Evolutionary conservation across 805 yeast species (phyloP), one percentile per base, ranked within the genome.

Genomic region (Pichia nanzhaoensis): DNA sequence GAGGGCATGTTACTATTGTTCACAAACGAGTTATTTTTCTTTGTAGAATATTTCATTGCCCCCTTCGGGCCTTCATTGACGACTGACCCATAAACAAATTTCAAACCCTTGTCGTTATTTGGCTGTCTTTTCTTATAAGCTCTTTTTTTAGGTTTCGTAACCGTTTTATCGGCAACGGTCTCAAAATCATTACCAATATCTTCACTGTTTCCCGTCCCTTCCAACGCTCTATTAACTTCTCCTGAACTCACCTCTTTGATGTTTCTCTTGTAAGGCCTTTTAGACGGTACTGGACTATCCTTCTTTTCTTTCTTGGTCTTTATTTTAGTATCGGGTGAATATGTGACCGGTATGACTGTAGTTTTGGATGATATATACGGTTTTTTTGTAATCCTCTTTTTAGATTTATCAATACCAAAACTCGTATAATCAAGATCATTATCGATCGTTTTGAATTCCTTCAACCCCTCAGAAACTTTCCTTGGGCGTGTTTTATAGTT

Each of bases 401-500:
- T 45, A 2, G 42, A n/a, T 24, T 33, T 42, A 39, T 37, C 41
- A 34, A 14, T 17, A 21, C 37, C 45, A 12, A 28, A 24, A 27
- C 10, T 39, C n/a, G 16, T 34, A 30, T 44, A 48, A 31, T 44
- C 41, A 14, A 33, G 16, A 31, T 51, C 54, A 1, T 39, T 36
- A 28, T 51, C 54, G 16, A 46, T 42, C 16, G 54, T 48, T 37
- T 48, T 46, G 20, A 39, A 51, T n/a, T 37, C 21, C 16, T 39
- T 46, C 14, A 44, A 31, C 1, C 39, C 41, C 7, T 32, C 39
- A 20, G 34, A 14, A 16, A 33, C 19, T n/a, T 37, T 37, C 14
- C 37, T 33, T 6, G 63, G 65, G 12, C 51, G 49, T 12, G 41
- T 14, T 37, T 49, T 53, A 37, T 60, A 59, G 5, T 50, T 49